phyloP scores from a whole-genome alignment of 306 rosid species.

The Ceratonia siliqua region DNA sequence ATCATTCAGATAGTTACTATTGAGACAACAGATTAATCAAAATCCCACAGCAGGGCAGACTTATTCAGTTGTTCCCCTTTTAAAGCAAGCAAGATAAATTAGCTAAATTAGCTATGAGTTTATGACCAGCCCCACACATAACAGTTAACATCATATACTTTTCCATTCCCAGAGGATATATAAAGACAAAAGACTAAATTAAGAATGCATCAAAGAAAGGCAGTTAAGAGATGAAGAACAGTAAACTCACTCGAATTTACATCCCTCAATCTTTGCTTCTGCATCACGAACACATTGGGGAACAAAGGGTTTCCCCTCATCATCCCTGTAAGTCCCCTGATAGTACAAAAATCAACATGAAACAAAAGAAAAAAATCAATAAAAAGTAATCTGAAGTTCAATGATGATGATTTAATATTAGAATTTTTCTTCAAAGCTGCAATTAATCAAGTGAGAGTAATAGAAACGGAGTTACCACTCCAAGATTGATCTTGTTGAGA shows the following conservation, averaged over 20 bases:
- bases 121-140: no score
- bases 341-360: background rate
- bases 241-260: constrained; percentile 52
- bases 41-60: background rate
- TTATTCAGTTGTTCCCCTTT: background rate
- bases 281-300: constrained; percentile 76
- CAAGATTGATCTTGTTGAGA: constrained; percentile 83
- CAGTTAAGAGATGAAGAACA: background rate
- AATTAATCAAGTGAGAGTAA: background rate
- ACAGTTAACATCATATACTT: no score
- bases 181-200: constrained; percentile 12
- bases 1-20: background rate
- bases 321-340: constrained; percentile 84
- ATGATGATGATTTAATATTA: background rate
- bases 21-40: background rate
- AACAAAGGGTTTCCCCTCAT: constrained; percentile 76
- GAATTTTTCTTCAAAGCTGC: background rate
- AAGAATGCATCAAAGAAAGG: background rate
- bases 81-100: background rate
- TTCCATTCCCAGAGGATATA: background rate
- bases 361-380: background rate
- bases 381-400: background rate
- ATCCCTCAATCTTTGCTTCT: constrained; percentile 62
- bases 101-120: no score
- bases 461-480: constrained; percentile 51